Evolutionary conservation across 148 eudicot species (phyloP), one percentile per base, ranked within the genome.

Genomic region (Linanthus parryae): DNA sequence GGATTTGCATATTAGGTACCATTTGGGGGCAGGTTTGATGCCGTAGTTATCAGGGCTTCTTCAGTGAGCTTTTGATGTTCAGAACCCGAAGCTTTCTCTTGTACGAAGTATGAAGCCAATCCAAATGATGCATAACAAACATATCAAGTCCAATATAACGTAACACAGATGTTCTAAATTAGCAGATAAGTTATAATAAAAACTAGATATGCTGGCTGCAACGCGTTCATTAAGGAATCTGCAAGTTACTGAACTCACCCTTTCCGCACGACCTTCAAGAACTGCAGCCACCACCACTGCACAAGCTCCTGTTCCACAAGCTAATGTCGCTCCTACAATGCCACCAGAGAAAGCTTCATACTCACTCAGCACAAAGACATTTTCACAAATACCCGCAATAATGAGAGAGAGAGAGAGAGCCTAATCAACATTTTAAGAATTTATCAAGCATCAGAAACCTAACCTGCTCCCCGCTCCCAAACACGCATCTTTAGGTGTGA

Each of bases 381-480:
- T 44, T 11, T 47, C 19, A 18, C 31, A 13, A 25, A 44, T 9
- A 8, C 26, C 29, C 0, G 16, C 10, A 20, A 28, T 38, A 26
- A 37, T 8, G 57, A 36, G 44, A 53, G 29, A 53, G 44, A 52
- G 25, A 33, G 42, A 34, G 42, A 33, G 56, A 52, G 27, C 24
- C 9, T 17, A 16, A n/a, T n/a, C n/a, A n/a, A n/a, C n/a, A n/a
- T n/a, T n/a, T 31, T 5, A 5, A 31, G 35, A 5, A 31, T 31
- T 11, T 12, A 27, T 20, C 30, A 24, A 17, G 25, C 9, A 2
- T 11, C 37, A 25, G 41, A 30, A 25, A 38, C 47, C 70, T 27
- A 54, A 94, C 99, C 96, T 73, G 99, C 99, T 18, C 96, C 96
- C 30, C 96, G 95, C 62, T 88, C 99, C 99, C 99, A 94, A 56